Evolutionary conservation across 257 asterid genomes (phyloP).

Genomic region (Knoxia roxburghii): DNA sequence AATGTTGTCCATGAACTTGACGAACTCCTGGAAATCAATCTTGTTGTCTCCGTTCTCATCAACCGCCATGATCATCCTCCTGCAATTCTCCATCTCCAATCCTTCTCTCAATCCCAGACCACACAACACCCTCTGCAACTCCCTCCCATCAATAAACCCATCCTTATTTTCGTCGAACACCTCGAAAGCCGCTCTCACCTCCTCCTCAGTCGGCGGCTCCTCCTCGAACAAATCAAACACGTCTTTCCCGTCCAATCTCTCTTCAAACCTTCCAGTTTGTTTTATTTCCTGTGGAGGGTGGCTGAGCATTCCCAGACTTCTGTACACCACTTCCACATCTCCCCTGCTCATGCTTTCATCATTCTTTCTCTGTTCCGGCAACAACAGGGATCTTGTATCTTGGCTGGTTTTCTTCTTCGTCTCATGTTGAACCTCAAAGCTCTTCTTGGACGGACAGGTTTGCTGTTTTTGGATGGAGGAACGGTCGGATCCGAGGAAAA

Average conservation of each 20-base stretch:
- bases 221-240: conserved; percentile 46
- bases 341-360: conserved; percentile 28
- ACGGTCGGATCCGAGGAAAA: conserved; percentile 24
- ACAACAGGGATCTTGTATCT: background rate
- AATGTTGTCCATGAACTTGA: conserved; percentile 24
- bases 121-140: conserved; percentile 52
- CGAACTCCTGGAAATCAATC: conserved; percentile 58
- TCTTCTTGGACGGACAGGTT: background rate
- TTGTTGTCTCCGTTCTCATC: conserved; percentile 65
- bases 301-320: conserved; percentile 38
- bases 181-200: conserved; percentile 57
- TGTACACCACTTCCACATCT: conserved; percentile 46
- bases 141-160: conserved; percentile 71
- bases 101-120: conserved; percentile 59
- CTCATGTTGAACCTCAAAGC: background rate
- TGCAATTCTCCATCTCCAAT: conserved; percentile 40
- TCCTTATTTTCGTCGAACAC: conserved; percentile 63
- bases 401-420: conserved; percentile 1
- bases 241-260: conserved; percentile 23
- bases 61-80: conserved; percentile 56
- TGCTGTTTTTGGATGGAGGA: conserved; percentile 4
- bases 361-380: background rate
- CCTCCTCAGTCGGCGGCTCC: conserved; percentile 34
- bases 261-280: conserved; percentile 17
- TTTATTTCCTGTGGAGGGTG: conserved; percentile 9